Conservation (phyloP, 2,329 filamentous ascomycete genomes). For the Pyrenophora graminea region DNA sequence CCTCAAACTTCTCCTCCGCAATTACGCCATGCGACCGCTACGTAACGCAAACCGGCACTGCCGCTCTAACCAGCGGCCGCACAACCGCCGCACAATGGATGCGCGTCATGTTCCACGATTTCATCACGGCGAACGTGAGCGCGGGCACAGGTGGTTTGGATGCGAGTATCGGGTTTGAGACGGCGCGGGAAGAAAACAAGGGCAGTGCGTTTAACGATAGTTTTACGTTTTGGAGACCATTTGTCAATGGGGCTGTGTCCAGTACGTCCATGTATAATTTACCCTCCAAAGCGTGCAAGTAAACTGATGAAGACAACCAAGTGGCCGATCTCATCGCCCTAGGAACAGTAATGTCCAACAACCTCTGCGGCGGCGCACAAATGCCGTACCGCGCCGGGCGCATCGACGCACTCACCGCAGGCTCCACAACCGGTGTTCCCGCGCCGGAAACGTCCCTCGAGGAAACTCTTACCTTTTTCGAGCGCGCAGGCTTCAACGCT, state of each 20-base stretch:
- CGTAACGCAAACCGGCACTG: constrained; percentile 11
- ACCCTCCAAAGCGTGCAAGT: no score
- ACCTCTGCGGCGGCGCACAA: constrained; percentile 28
- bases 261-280: neutral
- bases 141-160: constrained; percentile 37
- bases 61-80: constrained; percentile 12
- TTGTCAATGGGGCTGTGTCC: constrained; percentile 17
- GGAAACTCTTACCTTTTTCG: constrained; percentile 26
- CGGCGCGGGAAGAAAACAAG: constrained; percentile 25
- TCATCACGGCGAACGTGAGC: constrained; percentile 28
- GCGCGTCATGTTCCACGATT: constrained; percentile 39
- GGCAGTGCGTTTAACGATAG: constrained; percentile 38
- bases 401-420: constrained; percentile 29
- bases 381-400: constrained; percentile 31
- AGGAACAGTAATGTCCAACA: constrained; percentile 29
- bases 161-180: constrained; percentile 39
- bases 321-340: constrained; percentile 37
- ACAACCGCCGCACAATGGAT: constrained; percentile 31
- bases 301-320: no score
- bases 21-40: constrained; percentile 24
- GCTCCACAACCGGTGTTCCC: constrained; percentile 29
- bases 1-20: constrained; percentile 22
- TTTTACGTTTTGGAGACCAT: constrained; percentile 28
- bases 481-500: constrained; percentile 29
- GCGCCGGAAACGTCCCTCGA: constrained; percentile 29